Evolutionary conservation across 139 green algal species (phyloP).

Genomic region (Micromonas commoda): DNA sequence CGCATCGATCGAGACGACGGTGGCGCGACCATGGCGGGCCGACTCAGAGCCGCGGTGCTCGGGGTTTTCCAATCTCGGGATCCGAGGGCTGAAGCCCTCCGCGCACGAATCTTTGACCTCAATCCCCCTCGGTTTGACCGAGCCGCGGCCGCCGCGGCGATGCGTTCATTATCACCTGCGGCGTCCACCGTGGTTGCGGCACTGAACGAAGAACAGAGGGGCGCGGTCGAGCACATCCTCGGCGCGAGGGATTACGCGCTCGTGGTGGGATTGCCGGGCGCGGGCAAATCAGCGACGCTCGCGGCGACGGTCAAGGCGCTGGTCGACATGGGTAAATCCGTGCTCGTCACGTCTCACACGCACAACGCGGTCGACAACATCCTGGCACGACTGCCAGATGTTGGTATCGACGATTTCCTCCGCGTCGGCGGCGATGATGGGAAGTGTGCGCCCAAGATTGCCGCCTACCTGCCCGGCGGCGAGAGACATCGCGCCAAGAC

Average conservation of each 20-base stretch:
- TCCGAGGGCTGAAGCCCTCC: no score
- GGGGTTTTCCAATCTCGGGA: background rate
- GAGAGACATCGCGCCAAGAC: background rate
- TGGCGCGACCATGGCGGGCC: background rate
- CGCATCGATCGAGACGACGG: conserved; percentile 14
- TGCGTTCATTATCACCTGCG: background rate
- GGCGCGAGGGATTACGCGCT: conserved; percentile 5
- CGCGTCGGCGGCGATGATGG: conserved; percentile 54
- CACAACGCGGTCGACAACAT: conserved; percentile 97
- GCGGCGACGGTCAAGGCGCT: background rate
- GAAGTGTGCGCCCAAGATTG: background rate
- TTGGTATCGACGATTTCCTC: conserved; percentile 53
- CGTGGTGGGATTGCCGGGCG: conserved; percentile 9
- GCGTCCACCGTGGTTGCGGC: background rate
- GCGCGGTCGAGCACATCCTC: background rate
- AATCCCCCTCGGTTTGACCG: background rate
- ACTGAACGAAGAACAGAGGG: conserved; percentile 3
- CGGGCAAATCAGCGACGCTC: conserved; percentile 20
- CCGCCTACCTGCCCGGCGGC: background rate
- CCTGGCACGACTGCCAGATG: conserved; percentile 52
- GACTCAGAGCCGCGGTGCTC: background rate
- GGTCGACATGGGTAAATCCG: conserved; percentile 20
- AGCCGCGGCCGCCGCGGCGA: no score
- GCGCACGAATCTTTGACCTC: conserved; percentile 9
- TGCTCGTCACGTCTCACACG: conserved; percentile 92